Base-by-base conservation (phyloP, 768 basidiomycete genomes). In the Pulveroboletus ravenelii region DNA sequence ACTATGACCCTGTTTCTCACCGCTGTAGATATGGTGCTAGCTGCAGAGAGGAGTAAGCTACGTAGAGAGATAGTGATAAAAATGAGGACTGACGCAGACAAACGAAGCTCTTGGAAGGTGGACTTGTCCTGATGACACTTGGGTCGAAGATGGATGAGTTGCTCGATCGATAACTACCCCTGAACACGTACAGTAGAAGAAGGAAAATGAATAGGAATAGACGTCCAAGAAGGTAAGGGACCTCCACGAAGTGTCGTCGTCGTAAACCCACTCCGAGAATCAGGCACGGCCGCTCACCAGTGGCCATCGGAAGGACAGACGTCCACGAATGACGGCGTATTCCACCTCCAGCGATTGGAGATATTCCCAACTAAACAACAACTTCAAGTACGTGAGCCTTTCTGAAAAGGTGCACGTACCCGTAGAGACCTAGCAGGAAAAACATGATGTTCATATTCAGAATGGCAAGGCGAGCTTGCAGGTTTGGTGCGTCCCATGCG, bases 151-250 rank as follows among this genome's bases (percentile, higher is more conserved):
- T 39, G 42, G 25, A 29, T 27, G 15, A 25, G 29, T 37, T 14
- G 27, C 10, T 3, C 13, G 18, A 15, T 10, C 1, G 14, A 37
- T 1, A 10, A 37, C 36, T 2, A 4, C 2, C 15, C 10, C 18
- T 5, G 20, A 42, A 17, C 1, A 43, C 61, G 32, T n/a, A 68
- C 64, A 30, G 10, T 15, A 59, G 5, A 36, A 59, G 20, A 20
- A 68, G 51, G 31, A 41, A 48, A 10, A 57, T 2, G 35, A 68
- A 46, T 14, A 36, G 34, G 18, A n/a, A 54, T 3, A 57, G 12
- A 10, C 64, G 55, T 36, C 62, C 67, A n/a, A 47, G 30, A 15
- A 67, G 9, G 27, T 58, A 67, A n/a, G 64, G 54, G 36, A 68
- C 32, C 65, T 66, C 13, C 30, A 10, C 15, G 14, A 2, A 3